Conservation (phyloP, 148 eudicot genomes). For the Oxyria digyna region DNA sequence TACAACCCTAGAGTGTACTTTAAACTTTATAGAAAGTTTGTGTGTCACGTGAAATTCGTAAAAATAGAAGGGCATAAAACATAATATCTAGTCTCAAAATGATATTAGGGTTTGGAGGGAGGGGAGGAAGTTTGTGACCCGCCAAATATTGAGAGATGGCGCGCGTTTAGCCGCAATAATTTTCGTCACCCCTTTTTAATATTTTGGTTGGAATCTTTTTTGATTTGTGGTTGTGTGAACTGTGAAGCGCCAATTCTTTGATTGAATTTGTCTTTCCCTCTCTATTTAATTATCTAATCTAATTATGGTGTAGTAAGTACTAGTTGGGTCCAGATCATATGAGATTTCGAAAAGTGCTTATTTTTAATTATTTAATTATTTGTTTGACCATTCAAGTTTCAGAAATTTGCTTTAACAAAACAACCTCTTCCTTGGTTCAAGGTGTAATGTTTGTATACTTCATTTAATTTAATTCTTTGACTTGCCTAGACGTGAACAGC, state of each 20-base stretch:
- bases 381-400: constrained; percentile 4
- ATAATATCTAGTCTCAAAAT: not conserved
- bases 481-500: too few relatives aligned
- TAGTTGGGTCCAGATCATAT: not conserved
- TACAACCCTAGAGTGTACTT: not conserved
- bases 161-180: constrained; percentile 2
- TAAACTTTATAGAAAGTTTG: not conserved
- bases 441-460: not conserved
- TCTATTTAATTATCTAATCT: not conserved
- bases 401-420: not conserved
- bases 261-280: not conserved
- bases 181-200: not conserved
- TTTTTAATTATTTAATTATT: not conserved
- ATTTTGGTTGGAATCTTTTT: not conserved
- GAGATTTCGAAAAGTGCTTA: not conserved
- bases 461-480: not conserved
- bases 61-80: not conserved
- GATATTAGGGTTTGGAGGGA: constrained; percentile 7
- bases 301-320: not conserved
- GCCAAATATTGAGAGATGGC: constrained; percentile 6
- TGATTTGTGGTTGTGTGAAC: not conserved
- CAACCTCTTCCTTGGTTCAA: not conserved
- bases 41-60: not conserved
- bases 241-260: not conserved
- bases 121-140: not conserved